phyloP scores from a whole-genome alignment of 768 basidiomycete species.

The Lactarius akahatsu region DNA sequence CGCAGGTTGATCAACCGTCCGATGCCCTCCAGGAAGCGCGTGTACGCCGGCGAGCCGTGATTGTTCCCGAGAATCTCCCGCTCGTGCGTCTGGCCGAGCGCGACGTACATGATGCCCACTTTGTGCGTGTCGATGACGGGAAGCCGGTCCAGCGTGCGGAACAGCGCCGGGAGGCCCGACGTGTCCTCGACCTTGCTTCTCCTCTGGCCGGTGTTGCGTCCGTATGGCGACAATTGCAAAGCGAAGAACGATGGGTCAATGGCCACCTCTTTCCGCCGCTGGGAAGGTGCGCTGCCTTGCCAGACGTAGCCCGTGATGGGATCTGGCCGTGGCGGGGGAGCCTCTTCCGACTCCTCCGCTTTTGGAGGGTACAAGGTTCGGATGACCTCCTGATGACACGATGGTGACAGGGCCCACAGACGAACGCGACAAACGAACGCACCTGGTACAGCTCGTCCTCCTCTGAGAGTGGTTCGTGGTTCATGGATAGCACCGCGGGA shows the following conservation, averaged over 20 bases:
- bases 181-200: slow-evolving; percentile 53
- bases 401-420: not conserved
- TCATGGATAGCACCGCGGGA: slow-evolving; percentile 72
- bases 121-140: slow-evolving; percentile 98
- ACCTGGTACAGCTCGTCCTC: slow-evolving; percentile 30
- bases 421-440: slow-evolving; percentile 7
- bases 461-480: slow-evolving; percentile 43
- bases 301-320: slow-evolving; percentile 86
- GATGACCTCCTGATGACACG: slow-evolving; percentile 22
- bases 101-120: slow-evolving; percentile 94
- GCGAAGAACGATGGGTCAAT: slow-evolving; percentile 85
- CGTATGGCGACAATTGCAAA: slow-evolving; percentile 81
- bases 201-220: slow-evolving; percentile 48
- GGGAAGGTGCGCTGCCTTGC: slow-evolving; percentile 83
- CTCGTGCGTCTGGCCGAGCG: slow-evolving; percentile 84
- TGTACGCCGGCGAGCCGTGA: slow-evolving; percentile 93
- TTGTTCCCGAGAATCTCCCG: slow-evolving; percentile 84
- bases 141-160: slow-evolving; percentile 72
- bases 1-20: slow-evolving; percentile 86
- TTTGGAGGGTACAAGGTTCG: slow-evolving; percentile 18
- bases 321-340: slow-evolving; percentile 51
- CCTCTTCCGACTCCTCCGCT: slow-evolving; percentile 25
- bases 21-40: slow-evolving; percentile 86
- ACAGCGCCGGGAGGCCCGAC: slow-evolving; percentile 53
- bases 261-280: slow-evolving; percentile 80